Evolutionary conservation across 2,329 filamentous ascomycete genomes (phyloP).

Genomic region (Hypoxylon sp.): DNA sequence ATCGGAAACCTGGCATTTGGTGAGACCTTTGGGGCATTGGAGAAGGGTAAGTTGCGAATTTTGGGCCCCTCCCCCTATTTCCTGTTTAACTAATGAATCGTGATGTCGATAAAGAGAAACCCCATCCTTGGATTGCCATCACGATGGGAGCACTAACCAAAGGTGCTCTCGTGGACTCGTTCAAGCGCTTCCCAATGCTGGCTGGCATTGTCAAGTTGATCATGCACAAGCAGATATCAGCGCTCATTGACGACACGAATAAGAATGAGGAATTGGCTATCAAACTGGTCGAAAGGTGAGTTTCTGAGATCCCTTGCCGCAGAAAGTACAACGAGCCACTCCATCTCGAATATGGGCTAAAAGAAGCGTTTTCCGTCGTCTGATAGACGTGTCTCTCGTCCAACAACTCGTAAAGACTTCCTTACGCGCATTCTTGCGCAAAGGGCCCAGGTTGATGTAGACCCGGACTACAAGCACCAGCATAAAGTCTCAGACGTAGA

Average conservation of each 20-base stretch:
- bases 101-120: slow-evolving; percentile 9
- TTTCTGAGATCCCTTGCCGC: not conserved
- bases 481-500: slow-evolving; percentile 21
- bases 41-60: slow-evolving; percentile 12
- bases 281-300: slow-evolving; percentile 20
- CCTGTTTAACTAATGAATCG: not conserved
- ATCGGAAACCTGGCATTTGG: slow-evolving; percentile 31
- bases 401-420: slow-evolving; percentile 24
- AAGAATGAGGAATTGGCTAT: slow-evolving; percentile 28
- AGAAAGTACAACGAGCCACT: not conserved
- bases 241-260: slow-evolving; percentile 24
- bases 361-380: not conserved
- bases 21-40: slow-evolving; percentile 25
- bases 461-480: slow-evolving; percentile 20
- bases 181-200: slow-evolving; percentile 27
- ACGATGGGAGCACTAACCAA: slow-evolving; percentile 25
- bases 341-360: slow-evolving; percentile 7
- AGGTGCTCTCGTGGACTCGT: slow-evolving; percentile 24
- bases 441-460: not conserved
- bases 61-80: not conserved
- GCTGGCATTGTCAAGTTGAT: slow-evolving; percentile 16
- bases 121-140: slow-evolving; percentile 27
- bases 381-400: slow-evolving; percentile 18
- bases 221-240: slow-evolving; percentile 25
- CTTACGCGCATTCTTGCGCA: slow-evolving; percentile 26